Evolutionary conservation across 306 rosid species (phyloP).

Genomic region (Heteromeles arbutifolia): DNA sequence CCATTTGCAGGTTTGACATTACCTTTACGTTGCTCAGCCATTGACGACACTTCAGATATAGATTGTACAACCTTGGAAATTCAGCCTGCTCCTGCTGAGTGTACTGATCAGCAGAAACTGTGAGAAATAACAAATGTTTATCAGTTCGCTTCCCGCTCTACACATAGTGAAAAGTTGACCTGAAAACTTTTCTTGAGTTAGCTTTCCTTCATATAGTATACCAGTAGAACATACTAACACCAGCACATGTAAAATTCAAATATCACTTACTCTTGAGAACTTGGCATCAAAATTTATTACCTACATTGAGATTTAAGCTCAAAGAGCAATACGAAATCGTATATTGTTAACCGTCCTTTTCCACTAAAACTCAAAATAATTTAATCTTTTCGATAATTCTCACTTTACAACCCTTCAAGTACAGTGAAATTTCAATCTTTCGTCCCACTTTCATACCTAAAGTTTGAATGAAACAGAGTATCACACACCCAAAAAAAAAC

Average conservation of each 20-base stretch:
- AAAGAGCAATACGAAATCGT: neutral
- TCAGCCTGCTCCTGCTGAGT: slow-evolving; percentile 1
- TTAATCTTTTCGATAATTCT: too few species aligned
- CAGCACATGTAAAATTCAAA: neutral
- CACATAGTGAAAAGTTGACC: slow-evolving; percentile 4
- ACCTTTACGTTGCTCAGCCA: slow-evolving; percentile 24
- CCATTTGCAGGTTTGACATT: slow-evolving; percentile 15
- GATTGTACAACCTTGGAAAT: neutral
- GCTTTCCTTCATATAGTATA: neutral
- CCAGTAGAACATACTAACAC: neutral
- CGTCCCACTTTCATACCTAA: too few species aligned
- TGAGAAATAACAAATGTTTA: neutral
- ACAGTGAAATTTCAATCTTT: too few species aligned
- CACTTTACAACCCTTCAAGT: too few species aligned
- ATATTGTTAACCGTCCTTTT: neutral
- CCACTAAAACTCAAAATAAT: neutral
- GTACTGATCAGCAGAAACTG: slow-evolving; percentile 17
- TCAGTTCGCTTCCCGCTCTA: neutral
- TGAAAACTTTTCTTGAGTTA: neutral
- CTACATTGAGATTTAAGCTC: neutral
- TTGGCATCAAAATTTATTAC: neutral
- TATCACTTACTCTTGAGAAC: neutral
- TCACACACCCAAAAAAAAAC: neutral
- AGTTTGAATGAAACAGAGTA: neutral
- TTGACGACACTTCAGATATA: neutral